Percentiles rank a stretch among this genome's conserved stretches.
Evolutionary conservation across 495 filamentous ascomycete species (phyloP).

Genomic region (Aspergillus sclerotiicarbonarius): DNA sequence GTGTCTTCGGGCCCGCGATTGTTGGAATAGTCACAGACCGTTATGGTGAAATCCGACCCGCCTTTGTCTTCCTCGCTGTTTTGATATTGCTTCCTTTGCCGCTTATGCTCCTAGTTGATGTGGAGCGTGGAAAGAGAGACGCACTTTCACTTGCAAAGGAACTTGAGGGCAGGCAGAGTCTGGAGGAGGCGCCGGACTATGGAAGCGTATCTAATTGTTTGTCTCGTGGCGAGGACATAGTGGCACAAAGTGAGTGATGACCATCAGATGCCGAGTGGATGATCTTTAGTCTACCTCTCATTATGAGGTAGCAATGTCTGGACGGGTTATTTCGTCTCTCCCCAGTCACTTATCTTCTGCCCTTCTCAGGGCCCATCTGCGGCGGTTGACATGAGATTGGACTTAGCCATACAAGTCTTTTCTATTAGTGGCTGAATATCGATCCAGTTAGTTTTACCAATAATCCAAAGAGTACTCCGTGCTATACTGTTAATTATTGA

Average conservation of each 20-base stretch:
- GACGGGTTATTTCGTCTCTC: too few relatives aligned
- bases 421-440: too few relatives aligned
- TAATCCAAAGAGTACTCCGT: too few relatives aligned
- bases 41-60: constrained; percentile 85
- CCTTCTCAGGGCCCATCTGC: too few relatives aligned
- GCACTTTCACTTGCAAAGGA: constrained; percentile 67
- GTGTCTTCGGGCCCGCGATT: constrained; percentile 89
- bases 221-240: neutral
- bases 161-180: constrained; percentile 47
- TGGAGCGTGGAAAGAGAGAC: constrained; percentile 83
- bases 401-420: too few relatives aligned
- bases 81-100: constrained; percentile 81
- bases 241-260: neutral
- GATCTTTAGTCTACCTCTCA: too few relatives aligned
- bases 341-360: too few relatives aligned
- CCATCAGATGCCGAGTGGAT: too few relatives aligned
- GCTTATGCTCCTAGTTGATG: constrained; percentile 80
- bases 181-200: constrained; percentile 22
- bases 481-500: too few relatives aligned
- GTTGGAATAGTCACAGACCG: constrained; percentile 89
- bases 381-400: too few relatives aligned
- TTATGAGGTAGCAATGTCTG: too few relatives aligned
- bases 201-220: constrained; percentile 20
- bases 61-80: constrained; percentile 87
- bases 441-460: too few relatives aligned